Evolutionary conservation across 1,284 basidiomycete species (phyloP).

Genomic region (Ganoderma lingzhi): DNA sequence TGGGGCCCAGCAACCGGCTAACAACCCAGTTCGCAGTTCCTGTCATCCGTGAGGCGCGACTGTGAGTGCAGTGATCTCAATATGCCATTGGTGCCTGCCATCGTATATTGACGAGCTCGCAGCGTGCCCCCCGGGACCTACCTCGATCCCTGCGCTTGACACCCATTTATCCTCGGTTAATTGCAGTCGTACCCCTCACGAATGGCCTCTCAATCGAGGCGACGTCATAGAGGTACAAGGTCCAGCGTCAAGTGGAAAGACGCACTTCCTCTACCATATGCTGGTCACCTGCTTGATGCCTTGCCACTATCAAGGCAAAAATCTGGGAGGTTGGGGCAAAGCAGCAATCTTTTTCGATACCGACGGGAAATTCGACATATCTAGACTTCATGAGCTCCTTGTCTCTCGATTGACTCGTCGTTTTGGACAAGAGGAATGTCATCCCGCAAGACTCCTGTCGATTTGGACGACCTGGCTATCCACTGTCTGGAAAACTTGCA

Average conservation of each 20-base stretch:
- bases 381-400: conserved; percentile 62
- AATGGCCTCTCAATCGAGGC: conserved; percentile 51
- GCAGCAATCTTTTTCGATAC: conserved; percentile 74
- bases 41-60: conserved; percentile 44
- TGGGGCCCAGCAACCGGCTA: background rate
- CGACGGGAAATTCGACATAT: conserved; percentile 67
- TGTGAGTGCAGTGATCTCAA: conserved; percentile 34
- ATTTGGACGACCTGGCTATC: conserved; percentile 42
- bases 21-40: conserved; percentile 42
- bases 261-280: conserved; percentile 73
- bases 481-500: conserved; percentile 62
- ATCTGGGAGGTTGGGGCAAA: conserved; percentile 65
- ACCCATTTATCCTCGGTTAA: conserved; percentile 36
- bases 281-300: conserved; percentile 71
- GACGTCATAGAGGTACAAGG: conserved; percentile 82
- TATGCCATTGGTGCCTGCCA: background rate
- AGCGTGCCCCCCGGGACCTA: conserved; percentile 39
- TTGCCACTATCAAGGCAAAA: conserved; percentile 35
- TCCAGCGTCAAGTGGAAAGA: conserved; percentile 76
- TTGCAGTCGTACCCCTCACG: conserved; percentile 26
- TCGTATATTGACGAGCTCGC: conserved; percentile 6
- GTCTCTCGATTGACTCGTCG: conserved; percentile 44
- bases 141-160: conserved; percentile 46
- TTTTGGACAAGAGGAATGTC: conserved; percentile 10
- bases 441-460: conserved; percentile 1